Evolutionary conservation across 345 rosid species (phyloP).

Genomic region (Salix exigua): DNA sequence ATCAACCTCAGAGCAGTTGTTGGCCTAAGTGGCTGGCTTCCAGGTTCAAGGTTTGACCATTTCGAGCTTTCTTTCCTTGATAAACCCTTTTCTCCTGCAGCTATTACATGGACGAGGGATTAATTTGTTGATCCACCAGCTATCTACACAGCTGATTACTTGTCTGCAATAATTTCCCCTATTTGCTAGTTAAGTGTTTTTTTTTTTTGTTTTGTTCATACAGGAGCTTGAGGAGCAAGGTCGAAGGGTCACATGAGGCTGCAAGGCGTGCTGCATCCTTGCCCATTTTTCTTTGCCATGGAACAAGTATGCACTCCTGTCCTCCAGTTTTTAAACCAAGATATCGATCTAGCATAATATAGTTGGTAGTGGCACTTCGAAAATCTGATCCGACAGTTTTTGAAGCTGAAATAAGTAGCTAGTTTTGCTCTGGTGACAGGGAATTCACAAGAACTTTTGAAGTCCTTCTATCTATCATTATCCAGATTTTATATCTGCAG

Average conservation of each 20-base stretch:
- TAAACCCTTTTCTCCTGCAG: neutral
- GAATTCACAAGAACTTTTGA: neutral
- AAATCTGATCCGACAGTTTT: neutral
- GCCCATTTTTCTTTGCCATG: slow-evolving; percentile 45
- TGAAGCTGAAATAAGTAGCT: neutral
- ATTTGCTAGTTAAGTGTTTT: neutral
- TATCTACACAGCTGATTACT: neutral
- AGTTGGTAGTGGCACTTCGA: neutral
- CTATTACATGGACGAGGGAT: neutral
- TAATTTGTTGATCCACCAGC: neutral
- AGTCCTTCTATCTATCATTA: neutral
- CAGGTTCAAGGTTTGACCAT: slow-evolving; percentile 21
- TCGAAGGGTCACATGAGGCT: slow-evolving; percentile 39
- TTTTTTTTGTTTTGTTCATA: neutral
- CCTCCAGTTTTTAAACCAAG: neutral
- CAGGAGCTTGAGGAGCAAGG: slow-evolving; percentile 43
- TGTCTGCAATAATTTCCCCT: neutral
- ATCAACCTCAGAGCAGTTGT: slow-evolving; percentile 30
- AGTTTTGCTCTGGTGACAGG: neutral
- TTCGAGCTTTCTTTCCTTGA: neutral
- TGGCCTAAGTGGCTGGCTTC: slow-evolving; percentile 36
- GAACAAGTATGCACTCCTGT: slow-evolving; percentile 25
- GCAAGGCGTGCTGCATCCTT: slow-evolving; percentile 45
- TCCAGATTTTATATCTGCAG: neutral
- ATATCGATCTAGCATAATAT: neutral